Evolutionary conservation across 495 filamentous ascomycete species (phyloP).

Genomic region (Thermothielavioides terrestris): DNA sequence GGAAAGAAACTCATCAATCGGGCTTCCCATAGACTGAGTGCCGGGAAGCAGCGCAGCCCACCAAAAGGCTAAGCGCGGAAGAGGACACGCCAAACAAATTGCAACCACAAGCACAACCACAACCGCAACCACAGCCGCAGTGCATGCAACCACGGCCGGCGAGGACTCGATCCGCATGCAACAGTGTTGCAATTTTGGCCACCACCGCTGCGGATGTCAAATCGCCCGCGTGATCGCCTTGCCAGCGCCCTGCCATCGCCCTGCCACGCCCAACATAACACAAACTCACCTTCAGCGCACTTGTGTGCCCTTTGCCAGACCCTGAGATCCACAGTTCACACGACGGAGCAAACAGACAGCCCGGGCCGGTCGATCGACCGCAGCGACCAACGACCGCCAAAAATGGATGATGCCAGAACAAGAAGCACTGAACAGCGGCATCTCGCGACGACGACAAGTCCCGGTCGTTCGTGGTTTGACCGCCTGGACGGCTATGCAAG

Average conservation of each 20-base stretch:
- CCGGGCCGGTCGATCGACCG: too few relatives aligned
- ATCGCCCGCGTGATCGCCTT: neutral
- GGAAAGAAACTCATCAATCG: too few relatives aligned
- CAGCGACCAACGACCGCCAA: neutral
- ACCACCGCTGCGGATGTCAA: neutral
- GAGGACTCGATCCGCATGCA: constrained; percentile 5
- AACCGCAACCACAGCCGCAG: neutral
- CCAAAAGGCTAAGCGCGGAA: too few relatives aligned
- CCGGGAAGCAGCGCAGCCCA: neutral
- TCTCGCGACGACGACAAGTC: too few relatives aligned
- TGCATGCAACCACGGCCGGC: neutral
- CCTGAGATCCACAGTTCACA: neutral
- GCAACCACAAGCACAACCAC: neutral
- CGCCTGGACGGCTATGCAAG: too few relatives aligned
- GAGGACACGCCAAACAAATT: neutral
- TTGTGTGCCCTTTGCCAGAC: neutral
- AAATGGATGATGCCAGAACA: too few relatives aligned
- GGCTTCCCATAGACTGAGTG: too few relatives aligned
- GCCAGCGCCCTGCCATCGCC: too few relatives aligned
- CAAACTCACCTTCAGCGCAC: constrained; percentile 2
- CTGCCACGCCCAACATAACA: too few relatives aligned
- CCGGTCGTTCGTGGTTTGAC: too few relatives aligned
- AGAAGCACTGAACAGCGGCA: too few relatives aligned
- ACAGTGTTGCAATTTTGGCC: neutral
- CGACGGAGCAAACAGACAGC: neutral